Evolutionary conservation across 495 filamentous ascomycete species (phyloP).

Genomic region (Daldinia loculata): DNA sequence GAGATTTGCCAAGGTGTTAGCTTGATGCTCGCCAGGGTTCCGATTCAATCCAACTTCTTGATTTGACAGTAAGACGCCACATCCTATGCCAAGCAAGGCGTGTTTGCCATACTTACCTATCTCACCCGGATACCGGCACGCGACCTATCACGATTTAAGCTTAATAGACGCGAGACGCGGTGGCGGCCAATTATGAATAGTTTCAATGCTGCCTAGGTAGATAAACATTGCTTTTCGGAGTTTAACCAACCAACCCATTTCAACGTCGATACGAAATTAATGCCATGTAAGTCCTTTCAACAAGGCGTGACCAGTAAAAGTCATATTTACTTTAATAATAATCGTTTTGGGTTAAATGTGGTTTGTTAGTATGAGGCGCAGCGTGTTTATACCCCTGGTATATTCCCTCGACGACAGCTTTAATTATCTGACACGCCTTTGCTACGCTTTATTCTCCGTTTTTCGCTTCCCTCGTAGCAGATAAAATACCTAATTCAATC

Average conservation of each 20-base stretch:
- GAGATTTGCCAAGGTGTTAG: conserved; percentile 36
- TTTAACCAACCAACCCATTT: not conserved
- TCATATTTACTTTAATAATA: not conserved
- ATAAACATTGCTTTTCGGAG: conserved; percentile 2
- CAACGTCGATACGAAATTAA: not conserved
- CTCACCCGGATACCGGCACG: conserved; percentile 28
- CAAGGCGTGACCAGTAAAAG: not conserved
- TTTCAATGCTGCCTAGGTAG: not conserved
- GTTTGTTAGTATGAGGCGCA: conserved; percentile 1
- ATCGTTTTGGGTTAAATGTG: not conserved
- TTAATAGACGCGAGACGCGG: not conserved
- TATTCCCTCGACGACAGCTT: not conserved
- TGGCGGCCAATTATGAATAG: not conserved
- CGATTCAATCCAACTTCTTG: conserved; percentile 7
- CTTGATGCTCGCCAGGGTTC: conserved; percentile 4
- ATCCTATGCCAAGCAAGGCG: conserved; percentile 20
- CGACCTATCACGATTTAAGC: not conserved
- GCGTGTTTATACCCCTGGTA: not conserved
- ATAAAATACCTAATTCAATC: not conserved
- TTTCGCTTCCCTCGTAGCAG: not conserved
- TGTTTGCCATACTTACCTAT: conserved; percentile 10
- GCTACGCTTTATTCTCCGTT: not conserved
- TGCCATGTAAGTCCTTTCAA: not conserved
- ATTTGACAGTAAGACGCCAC: conserved; percentile 15
- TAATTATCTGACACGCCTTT: conserved; percentile 2